Conservation (phyloP, 2,329 filamentous ascomycete genomes). For the Pyricularia grisea region DNA sequence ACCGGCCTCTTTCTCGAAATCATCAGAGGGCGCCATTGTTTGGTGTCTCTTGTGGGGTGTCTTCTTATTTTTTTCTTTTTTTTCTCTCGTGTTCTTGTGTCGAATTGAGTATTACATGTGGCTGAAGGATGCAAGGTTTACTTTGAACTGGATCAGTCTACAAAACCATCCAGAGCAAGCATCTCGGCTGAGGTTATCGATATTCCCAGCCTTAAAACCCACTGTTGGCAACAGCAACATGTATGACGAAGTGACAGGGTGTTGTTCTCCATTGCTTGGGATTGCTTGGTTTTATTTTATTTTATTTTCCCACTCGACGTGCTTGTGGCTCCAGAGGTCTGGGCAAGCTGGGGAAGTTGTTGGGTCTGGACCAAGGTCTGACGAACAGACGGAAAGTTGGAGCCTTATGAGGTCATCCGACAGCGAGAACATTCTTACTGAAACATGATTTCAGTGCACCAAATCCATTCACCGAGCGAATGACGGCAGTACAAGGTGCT, state of each 20-base stretch:
- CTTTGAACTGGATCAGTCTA: background rate
- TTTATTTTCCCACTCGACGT: background rate
- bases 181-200: background rate
- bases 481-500: background rate
- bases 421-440: background rate
- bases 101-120: background rate
- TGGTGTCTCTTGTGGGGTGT: background rate
- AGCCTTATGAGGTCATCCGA: background rate
- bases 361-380: background rate
- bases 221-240: background rate
- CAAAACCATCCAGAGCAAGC: background rate
- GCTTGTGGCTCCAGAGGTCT: background rate
- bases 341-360: background rate
- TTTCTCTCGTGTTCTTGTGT: no score
- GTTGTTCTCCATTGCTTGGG: background rate
- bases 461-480: background rate
- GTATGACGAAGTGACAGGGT: background rate
- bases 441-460: background rate
- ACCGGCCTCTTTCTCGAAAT: conserved; percentile 5
- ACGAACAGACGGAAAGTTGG: background rate
- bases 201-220: background rate
- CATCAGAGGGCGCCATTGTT: background rate
- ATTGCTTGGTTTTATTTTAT: background rate
- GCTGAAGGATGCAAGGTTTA: background rate
- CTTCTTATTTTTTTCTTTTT: no score